A percentile compares a stretch with the other conserved stretches of the same genome.
These are phyloP conservation scores for Crithidia expoeki DNA, from an alignment of 208 protist species.

Conservation along the genomic window DNA sequence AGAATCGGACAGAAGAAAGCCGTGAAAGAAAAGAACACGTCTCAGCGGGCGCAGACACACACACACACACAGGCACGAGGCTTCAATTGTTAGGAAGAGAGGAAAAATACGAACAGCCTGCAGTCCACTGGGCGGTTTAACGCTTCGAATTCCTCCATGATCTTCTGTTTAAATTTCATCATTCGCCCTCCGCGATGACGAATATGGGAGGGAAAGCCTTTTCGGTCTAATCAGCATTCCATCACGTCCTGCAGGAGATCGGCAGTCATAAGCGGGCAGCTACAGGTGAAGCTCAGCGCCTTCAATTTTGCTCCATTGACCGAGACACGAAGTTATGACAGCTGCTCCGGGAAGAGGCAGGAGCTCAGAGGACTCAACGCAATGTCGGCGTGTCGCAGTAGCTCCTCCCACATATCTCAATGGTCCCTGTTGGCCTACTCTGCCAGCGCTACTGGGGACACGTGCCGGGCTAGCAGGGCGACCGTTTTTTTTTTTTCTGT, in stretches of 20 bases:
- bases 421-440: constrained; percentile 51
- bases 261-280: constrained; percentile 39
- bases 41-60: neutral
- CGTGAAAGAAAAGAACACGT: no score
- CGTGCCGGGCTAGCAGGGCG: constrained; percentile 9
- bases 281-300: constrained; percentile 43
- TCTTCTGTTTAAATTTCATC: constrained; percentile 2
- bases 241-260: constrained; percentile 39
- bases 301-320: constrained; percentile 77
- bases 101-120: constrained; percentile 3
- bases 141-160: no score
- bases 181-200: neutral
- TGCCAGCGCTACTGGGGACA: constrained; percentile 90
- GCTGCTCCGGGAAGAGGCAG: constrained; percentile 90
- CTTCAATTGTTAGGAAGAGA: neutral
- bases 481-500: neutral
- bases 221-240: constrained; percentile 39
- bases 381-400: constrained; percentile 78
- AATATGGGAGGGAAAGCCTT: constrained; percentile 33
- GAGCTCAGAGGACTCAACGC: constrained; percentile 83
- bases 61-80: neutral
- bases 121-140: neutral
- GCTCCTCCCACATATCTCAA: constrained; percentile 85
- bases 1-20: no score
- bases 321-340: constrained; percentile 80